Conservation (phyloP, 495 filamentous ascomycete genomes). For the Hypoxylon trugodes region DNA sequence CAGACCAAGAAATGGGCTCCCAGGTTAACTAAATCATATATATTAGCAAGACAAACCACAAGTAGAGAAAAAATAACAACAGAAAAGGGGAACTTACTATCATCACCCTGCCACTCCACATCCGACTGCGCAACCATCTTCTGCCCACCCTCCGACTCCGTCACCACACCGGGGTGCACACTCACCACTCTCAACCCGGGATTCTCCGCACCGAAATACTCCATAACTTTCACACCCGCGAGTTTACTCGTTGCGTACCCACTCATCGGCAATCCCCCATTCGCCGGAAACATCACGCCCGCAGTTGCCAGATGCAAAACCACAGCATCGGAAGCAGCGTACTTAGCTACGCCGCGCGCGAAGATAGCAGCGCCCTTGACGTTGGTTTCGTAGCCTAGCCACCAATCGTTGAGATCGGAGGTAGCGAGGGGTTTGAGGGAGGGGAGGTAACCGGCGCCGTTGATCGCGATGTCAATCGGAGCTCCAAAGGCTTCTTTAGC, state of each 20-base stretch:
- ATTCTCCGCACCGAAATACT: constrained; percentile 53
- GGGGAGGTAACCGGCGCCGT: neutral
- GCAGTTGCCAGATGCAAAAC: constrained; percentile 48
- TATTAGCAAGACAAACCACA: neutral
- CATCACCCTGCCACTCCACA: constrained; percentile 30
- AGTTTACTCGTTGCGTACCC: constrained; percentile 52
- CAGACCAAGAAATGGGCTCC: constrained; percentile 53
- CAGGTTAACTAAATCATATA: constrained; percentile 44
- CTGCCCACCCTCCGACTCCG: constrained; percentile 46
- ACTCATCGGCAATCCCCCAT: constrained; percentile 27
- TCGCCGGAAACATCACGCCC: constrained; percentile 37
- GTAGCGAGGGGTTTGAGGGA: neutral
- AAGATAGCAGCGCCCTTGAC: constrained; percentile 45
- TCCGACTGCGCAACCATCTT: constrained; percentile 34
- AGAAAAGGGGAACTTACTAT: constrained; percentile 25
- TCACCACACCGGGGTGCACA: constrained; percentile 52
- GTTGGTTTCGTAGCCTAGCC: neutral
- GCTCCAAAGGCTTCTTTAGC: neutral
- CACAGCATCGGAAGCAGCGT: constrained; percentile 31
- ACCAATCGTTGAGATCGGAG: neutral
- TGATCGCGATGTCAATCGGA: constrained; percentile 47
- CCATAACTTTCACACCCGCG: constrained; percentile 50
- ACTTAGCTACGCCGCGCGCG: constrained; percentile 32
- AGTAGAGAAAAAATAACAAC: neutral
- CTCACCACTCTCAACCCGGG: constrained; percentile 49